phyloP scores from a whole-genome alignment of 805 yeast species.

The Candida caryicola region DNA sequence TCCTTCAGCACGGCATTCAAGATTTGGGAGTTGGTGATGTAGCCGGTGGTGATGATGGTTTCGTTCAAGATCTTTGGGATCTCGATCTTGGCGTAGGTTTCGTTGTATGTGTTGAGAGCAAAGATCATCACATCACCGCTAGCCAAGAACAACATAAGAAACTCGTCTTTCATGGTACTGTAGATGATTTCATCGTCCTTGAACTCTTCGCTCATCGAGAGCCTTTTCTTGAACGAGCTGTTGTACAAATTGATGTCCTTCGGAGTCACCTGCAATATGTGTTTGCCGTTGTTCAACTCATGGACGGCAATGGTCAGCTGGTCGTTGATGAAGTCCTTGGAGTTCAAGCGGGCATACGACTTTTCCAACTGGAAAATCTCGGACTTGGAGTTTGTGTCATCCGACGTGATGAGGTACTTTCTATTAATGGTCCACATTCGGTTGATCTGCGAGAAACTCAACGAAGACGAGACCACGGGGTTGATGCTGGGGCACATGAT shows the following conservation, averaged over 20 bases:
- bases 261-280: conserved; percentile 73
- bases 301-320: conserved; percentile 67
- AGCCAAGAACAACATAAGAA: conserved; percentile 58
- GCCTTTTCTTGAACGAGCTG: conserved; percentile 52
- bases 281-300: conserved; percentile 51
- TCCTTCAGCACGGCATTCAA: conserved; percentile 41
- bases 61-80: conserved; percentile 41
- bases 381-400: conserved; percentile 57
- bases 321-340: conserved; percentile 61
- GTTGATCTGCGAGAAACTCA: conserved; percentile 68
- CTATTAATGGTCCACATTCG: conserved; percentile 72
- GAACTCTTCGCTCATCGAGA: conserved; percentile 43
- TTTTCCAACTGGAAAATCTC: conserved; percentile 65
- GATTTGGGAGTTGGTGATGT: conserved; percentile 53
- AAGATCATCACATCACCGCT: conserved; percentile 68
- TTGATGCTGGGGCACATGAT: conserved; percentile 65
- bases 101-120: conserved; percentile 39
- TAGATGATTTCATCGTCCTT: conserved; percentile 59
- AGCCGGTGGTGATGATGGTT: conserved; percentile 66
- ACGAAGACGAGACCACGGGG: conserved; percentile 64
- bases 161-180: conserved; percentile 61
- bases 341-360: conserved; percentile 57
- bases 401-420: conserved; percentile 69
- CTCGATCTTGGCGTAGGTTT: conserved; percentile 30
- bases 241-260: conserved; percentile 60